Evolutionary conservation across 768 basidiomycete species (phyloP).

Genomic region (Rubroboletus pulcherrimus): DNA sequence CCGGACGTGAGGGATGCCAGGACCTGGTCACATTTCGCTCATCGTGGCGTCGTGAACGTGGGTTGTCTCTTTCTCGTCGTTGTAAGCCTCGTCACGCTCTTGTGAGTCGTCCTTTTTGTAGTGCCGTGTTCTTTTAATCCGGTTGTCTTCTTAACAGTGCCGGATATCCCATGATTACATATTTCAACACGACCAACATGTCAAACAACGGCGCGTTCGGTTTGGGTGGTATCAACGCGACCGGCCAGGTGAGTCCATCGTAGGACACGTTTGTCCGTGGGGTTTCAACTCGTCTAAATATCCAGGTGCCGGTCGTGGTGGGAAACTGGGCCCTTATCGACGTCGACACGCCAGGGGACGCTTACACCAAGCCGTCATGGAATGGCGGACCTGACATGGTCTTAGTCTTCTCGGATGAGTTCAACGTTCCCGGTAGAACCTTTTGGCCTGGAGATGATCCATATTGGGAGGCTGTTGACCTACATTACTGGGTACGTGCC

Average conservation of each 20-base stretch:
- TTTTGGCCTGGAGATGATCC: constrained; percentile 86
- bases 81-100: constrained; percentile 46
- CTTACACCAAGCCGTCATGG: constrained; percentile 50
- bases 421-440: constrained; percentile 67
- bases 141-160: constrained; percentile 27
- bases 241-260: constrained; percentile 53
- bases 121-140: background rate
- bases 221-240: constrained; percentile 70
- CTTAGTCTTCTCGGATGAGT: constrained; percentile 80
- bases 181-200: constrained; percentile 28
- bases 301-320: constrained; percentile 51
- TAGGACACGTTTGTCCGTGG: background rate
- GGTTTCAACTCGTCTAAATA: background rate
- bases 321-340: constrained; percentile 60
- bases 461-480: constrained; percentile 64
- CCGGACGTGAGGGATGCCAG: constrained; percentile 42
- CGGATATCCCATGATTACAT: constrained; percentile 42
- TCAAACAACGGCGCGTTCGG: constrained; percentile 47
- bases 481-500: constrained; percentile 40
- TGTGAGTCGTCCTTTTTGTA: constrained; percentile 42
- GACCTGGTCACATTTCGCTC: constrained; percentile 43
- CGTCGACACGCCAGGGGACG: constrained; percentile 54
- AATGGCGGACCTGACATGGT: constrained; percentile 52
- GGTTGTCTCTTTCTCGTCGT: constrained; percentile 63
- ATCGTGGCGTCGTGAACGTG: constrained; percentile 66